Evolutionary conservation across 2,329 filamentous ascomycete species (phyloP).

Genomic region (Beauveria asiatica): DNA sequence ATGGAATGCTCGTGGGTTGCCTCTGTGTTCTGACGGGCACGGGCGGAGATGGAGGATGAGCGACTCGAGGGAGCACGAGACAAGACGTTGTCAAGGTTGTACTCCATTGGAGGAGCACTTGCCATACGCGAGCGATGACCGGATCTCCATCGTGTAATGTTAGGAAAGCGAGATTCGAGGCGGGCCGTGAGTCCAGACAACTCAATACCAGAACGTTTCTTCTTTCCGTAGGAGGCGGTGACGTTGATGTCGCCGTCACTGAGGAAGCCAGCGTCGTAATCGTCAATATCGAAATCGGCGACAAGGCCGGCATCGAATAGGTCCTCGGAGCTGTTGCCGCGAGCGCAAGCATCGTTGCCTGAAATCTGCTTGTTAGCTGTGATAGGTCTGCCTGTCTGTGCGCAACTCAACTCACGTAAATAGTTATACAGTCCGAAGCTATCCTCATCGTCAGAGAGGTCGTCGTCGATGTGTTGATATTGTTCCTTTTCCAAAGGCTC

Average conservation of each 20-base stretch:
- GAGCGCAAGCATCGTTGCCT: slow-evolving; percentile 57
- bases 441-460: slow-evolving; percentile 17
- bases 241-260: slow-evolving; percentile 52
- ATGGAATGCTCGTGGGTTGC: slow-evolving; percentile 42
- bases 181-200: slow-evolving; percentile 56
- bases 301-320: slow-evolving; percentile 29
- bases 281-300: slow-evolving; percentile 36
- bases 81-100: slow-evolving; percentile 70
- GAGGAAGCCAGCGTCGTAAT: slow-evolving; percentile 60
- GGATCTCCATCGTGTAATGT: slow-evolving; percentile 42
- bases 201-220: slow-evolving; percentile 49
- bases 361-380: slow-evolving; percentile 16
- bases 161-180: slow-evolving; percentile 53
- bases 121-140: slow-evolving; percentile 36
- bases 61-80: slow-evolving; percentile 64
- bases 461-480: slow-evolving; percentile 42
- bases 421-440: slow-evolving; percentile 52
- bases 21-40: slow-evolving; percentile 38
- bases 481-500: slow-evolving; percentile 66
- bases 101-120: slow-evolving; percentile 65
- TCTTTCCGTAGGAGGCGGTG: slow-evolving; percentile 35
- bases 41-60: slow-evolving; percentile 67
- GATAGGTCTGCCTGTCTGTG: slow-evolving; percentile 12
- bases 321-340: slow-evolving; percentile 39
- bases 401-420: slow-evolving; percentile 54